phyloP scores from a whole-genome alignment of 176 grass and related monocot species.

The Carex littledalei region DNA sequence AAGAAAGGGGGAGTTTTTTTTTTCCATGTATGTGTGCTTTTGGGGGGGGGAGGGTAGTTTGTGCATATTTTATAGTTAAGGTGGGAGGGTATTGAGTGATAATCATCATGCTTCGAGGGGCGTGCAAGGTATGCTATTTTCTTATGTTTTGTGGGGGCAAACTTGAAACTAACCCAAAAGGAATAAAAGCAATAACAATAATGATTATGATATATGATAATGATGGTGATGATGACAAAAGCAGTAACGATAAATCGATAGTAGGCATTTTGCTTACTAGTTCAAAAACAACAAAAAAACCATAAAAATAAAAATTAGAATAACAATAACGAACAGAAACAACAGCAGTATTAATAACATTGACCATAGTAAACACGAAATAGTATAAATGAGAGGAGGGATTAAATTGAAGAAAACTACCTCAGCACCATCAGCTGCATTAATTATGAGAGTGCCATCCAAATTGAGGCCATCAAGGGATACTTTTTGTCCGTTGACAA shows the following conservation, averaged over 20 bases:
- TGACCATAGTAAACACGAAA: not conserved
- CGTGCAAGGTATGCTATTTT: no score
- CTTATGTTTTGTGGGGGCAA: not conserved
- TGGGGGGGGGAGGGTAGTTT: no score
- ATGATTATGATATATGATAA: not conserved
- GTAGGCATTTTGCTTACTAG: not conserved
- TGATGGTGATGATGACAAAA: not conserved
- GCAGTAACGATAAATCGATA: not conserved
- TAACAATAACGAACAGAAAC: not conserved
- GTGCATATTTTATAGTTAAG: no score
- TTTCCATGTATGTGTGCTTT: no score
- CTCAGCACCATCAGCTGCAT: constrained; percentile 62
- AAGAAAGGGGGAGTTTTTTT: not conserved
- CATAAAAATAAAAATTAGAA: not conserved
- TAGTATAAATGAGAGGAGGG: not conserved
- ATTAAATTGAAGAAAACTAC: constrained; percentile 31
- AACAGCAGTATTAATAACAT: not conserved
- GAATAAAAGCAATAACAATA: not conserved
- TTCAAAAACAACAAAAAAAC: not conserved
- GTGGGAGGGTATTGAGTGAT: no score
- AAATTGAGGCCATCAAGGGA: constrained; percentile 50
- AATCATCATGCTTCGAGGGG: no score
- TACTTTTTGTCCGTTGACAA: constrained; percentile 51
- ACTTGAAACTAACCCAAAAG: not conserved
- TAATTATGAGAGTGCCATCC: constrained; percentile 74